phyloP scores from a whole-genome alignment of 2,329 filamentous ascomycete genomes.

The Fusarium marasasianum region DNA sequence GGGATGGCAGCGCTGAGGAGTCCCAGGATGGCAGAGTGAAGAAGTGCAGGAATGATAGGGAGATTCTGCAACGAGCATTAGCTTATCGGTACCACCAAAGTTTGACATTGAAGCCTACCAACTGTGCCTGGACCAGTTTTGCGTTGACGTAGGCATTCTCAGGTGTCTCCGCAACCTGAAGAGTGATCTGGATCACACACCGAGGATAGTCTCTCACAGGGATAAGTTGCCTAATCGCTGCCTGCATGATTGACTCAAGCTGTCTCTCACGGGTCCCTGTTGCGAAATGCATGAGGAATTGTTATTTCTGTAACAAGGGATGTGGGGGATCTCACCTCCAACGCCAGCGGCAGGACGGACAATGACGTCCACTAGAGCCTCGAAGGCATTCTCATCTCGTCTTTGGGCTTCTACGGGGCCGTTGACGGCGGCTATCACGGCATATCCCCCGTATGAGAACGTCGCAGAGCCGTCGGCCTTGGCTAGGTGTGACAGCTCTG shows the following conservation, averaged over 20 bases:
- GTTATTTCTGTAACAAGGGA: neutral
- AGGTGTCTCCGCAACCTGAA: conserved; percentile 78
- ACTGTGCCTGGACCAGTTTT: conserved; percentile 67
- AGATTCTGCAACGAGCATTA: conserved; percentile 67
- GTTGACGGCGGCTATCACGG: conserved; percentile 86
- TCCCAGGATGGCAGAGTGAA: conserved; percentile 81
- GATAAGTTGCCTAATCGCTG: conserved; percentile 77
- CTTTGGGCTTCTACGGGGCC: conserved; percentile 90
- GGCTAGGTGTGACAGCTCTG: conserved; percentile 67
- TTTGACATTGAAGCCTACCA: conserved; percentile 56
- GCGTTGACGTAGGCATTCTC: conserved; percentile 71
- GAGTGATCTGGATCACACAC: conserved; percentile 79
- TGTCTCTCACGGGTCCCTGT: conserved; percentile 79
- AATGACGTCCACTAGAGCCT: conserved; percentile 89
- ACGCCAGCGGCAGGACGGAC: conserved; percentile 87
- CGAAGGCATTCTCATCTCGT: conserved; percentile 90
- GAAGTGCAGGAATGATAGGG: conserved; percentile 79
- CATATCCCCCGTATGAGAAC: conserved; percentile 79
- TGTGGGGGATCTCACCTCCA: conserved; percentile 66
- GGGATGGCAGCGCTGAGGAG: conserved; percentile 86
- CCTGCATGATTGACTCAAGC: conserved; percentile 79
- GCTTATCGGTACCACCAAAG: conserved; percentile 22
- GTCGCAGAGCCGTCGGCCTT: conserved; percentile 83
- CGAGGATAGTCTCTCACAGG: conserved; percentile 80
- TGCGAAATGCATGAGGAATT: conserved; percentile 29